phyloP scores from a whole-genome alignment of 2,329 filamentous ascomycete genomes.

The Fusarium sp. region DNA sequence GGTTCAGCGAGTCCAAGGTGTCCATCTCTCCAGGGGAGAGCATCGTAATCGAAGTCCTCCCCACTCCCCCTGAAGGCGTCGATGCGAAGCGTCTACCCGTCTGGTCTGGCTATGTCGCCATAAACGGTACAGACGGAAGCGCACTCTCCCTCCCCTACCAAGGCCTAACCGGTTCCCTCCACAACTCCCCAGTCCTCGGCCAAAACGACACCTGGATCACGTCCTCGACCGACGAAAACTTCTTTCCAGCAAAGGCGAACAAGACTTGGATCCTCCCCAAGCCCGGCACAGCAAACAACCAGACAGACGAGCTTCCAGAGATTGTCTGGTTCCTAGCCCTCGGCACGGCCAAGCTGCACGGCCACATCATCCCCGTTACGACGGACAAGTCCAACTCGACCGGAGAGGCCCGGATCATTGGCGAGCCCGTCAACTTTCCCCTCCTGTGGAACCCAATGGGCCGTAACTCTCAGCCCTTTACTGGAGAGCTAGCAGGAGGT shows the following conservation, averaged over 20 bases:
- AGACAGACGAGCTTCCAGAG: slow-evolving; percentile 50
- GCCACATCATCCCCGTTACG: slow-evolving; percentile 55
- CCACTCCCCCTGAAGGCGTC: slow-evolving; percentile 52
- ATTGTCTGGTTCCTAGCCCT: slow-evolving; percentile 56
- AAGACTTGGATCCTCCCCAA: slow-evolving; percentile 55
- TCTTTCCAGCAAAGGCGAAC: slow-evolving; percentile 45
- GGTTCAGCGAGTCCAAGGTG: slow-evolving; percentile 55
- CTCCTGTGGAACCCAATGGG: slow-evolving; percentile 45
- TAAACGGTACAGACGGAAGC: slow-evolving; percentile 53
- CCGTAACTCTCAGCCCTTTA: slow-evolving; percentile 49
- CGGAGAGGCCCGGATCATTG: slow-evolving; percentile 51
- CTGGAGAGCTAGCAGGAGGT: slow-evolving; percentile 59
- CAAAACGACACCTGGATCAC: slow-evolving; percentile 42
- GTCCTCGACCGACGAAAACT: slow-evolving; percentile 47
- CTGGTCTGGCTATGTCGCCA: slow-evolving; percentile 55
- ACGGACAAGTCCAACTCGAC: slow-evolving; percentile 34
- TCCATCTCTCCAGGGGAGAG: slow-evolving; percentile 55
- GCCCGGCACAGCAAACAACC: slow-evolving; percentile 46
- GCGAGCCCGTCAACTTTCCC: slow-evolving; percentile 57
- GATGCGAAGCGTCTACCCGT: slow-evolving; percentile 51
- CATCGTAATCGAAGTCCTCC: slow-evolving; percentile 58
- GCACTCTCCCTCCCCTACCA: slow-evolving; percentile 54
- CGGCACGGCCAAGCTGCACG: slow-evolving; percentile 56
- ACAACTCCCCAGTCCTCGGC: slow-evolving; percentile 40
- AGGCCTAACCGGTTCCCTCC: slow-evolving; percentile 51